phyloP scores from a whole-genome alignment of 805 yeast genomes.

The Clavispora santaluciae region DNA sequence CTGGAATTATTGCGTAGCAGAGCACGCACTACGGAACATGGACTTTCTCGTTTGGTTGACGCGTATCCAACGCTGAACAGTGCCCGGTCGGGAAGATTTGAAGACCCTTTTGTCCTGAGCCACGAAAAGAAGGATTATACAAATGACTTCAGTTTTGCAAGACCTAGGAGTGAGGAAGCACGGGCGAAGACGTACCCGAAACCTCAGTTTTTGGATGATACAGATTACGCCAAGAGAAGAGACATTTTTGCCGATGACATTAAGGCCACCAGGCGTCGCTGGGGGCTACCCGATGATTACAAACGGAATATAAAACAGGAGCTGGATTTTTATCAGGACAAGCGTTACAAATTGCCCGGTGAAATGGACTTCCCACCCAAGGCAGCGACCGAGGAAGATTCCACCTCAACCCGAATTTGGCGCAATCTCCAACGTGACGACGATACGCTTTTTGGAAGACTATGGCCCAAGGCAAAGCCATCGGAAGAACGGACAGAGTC shows the following conservation, averaged over 20 bases:
- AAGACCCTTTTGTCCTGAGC: neutral
- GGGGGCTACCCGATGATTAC: neutral
- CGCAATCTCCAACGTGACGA: neutral
- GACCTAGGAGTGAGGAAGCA: neutral
- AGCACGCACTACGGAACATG: neutral
- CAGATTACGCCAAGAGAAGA: neutral
- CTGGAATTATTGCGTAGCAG: conserved; percentile 3
- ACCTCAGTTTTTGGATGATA: neutral
- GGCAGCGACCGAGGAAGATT: neutral
- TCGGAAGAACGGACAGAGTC: neutral
- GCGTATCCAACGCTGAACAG: neutral
- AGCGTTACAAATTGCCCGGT: neutral
- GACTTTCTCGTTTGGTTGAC: neutral
- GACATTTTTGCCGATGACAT: neutral
- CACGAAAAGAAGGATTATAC: neutral
- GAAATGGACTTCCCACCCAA: neutral
- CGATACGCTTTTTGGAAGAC: neutral
- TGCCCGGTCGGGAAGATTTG: neutral
- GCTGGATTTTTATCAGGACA: no score
- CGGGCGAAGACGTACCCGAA: neutral
- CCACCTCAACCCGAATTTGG: neutral
- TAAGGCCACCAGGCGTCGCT: neutral
- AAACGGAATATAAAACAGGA: neutral
- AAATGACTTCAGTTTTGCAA: neutral
- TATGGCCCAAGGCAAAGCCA: neutral